Percentiles rank a stretch among this genome's conserved stretches.
Conservation (phyloP, 164 flowering plant species). For the Magnolia changhungtana region DNA sequence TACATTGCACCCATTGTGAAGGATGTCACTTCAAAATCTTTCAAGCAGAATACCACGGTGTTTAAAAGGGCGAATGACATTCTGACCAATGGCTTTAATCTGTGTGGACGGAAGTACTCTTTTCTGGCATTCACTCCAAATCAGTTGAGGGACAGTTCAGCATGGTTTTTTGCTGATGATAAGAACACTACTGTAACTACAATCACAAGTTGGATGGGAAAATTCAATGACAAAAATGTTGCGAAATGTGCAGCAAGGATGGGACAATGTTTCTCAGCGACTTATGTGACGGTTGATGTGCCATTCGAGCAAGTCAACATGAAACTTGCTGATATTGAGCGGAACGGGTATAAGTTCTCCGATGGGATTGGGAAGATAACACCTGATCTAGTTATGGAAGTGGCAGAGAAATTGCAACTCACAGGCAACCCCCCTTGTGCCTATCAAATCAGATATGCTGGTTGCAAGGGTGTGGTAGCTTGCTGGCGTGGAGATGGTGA, state of each 20-base stretch:
- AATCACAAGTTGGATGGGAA: conserved; percentile 82
- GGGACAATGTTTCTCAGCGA: conserved; percentile 96
- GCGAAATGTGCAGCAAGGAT: conserved; percentile 97
- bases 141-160: conserved; percentile 87
- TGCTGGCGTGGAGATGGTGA: conserved; percentile 63
- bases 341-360: conserved; percentile 71
- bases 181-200: conserved; percentile 19
- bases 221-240: conserved; percentile 49
- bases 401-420: conserved; percentile 64
- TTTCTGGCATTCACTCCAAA: conserved; percentile 92
- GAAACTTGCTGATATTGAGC: conserved; percentile 57
- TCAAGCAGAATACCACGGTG: conserved; percentile 55
- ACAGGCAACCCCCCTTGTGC: conserved; percentile 65
- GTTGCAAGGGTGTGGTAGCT: conserved; percentile 94
- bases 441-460: conserved; percentile 89
- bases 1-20: conserved; percentile 65
- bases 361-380: conserved; percentile 92
- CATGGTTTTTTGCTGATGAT: conserved; percentile 93
- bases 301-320: conserved; percentile 46
- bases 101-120: conserved; percentile 77
- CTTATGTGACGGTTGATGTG: conserved; percentile 86
- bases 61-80: conserved; percentile 58
- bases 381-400: conserved; percentile 74
- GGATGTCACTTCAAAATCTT: conserved; percentile 41
- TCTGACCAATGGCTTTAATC: conserved; percentile 53